These are phyloP conservation scores for Peribolospora baueri DNA, from an alignment of 768 basidiomycete species.

Conservation along the genomic window DNA sequence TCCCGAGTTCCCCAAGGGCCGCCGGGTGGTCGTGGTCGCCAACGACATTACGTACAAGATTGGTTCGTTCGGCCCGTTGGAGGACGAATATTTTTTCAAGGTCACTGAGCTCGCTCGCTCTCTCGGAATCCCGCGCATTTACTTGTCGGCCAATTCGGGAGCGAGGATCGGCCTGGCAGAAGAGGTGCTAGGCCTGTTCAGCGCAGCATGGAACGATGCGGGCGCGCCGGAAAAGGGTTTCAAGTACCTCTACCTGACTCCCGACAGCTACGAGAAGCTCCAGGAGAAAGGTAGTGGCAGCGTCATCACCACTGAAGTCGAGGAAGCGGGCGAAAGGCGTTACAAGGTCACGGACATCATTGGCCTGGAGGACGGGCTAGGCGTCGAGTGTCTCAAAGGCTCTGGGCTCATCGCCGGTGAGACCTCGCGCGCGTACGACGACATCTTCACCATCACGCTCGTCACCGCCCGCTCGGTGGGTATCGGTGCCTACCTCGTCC, in stretches of 20 bases:
- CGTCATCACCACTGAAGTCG: slow-evolving; percentile 58
- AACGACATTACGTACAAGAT: slow-evolving; percentile 99
- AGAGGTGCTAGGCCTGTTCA: slow-evolving; percentile 66
- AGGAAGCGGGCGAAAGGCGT: slow-evolving; percentile 62
- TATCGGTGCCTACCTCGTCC: slow-evolving; percentile 95
- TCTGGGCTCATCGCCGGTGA: slow-evolving; percentile 97
- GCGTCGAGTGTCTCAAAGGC: slow-evolving; percentile 84
- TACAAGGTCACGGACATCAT: slow-evolving; percentile 92
- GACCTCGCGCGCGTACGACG: slow-evolving; percentile 93
- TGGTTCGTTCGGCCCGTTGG: slow-evolving; percentile 83
- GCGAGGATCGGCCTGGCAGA: slow-evolving; percentile 90
- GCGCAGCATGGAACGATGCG: slow-evolving; percentile 68
- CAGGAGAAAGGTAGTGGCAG: slow-evolving; percentile 58
- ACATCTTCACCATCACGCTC: slow-evolving; percentile 97
- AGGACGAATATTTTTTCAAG: slow-evolving; percentile 90
- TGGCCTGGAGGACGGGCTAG: slow-evolving; percentile 87
- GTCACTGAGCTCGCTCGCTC: slow-evolving; percentile 80
- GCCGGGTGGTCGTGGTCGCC: slow-evolving; percentile 66
- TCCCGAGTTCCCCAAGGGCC: slow-evolving; percentile 74
- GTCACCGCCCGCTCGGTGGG: slow-evolving; percentile 97
- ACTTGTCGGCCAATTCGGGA: slow-evolving; percentile 96
- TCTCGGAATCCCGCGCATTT: slow-evolving; percentile 74
- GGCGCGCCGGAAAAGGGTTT: slow-evolving; percentile 77
- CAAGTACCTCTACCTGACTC: slow-evolving; percentile 83
- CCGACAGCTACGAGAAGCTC: slow-evolving; percentile 67